Base-by-base conservation (phyloP, 192 early-diverging fungal species). In the Umbelopsis ramanniana region DNA sequence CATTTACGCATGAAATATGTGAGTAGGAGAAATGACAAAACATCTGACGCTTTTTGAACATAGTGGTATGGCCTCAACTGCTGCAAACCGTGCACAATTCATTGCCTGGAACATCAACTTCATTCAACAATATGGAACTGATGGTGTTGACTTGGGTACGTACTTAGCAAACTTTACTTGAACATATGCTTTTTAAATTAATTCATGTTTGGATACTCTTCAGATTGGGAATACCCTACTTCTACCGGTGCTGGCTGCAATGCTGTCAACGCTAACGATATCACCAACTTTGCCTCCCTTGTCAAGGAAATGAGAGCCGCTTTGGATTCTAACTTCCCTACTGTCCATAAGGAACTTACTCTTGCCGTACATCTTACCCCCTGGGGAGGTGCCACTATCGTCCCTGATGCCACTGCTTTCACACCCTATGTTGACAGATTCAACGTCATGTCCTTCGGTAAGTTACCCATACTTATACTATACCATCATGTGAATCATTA, bases 391-490 rank as follows among this genome's bases (percentile, higher is more conserved):
- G 48, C 48, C 40, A 46, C 46, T 17, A 69, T 69, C 21, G 67
- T 69, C 45, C 29, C 23, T 46, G 67, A 52, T 35, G 67, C 67
- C 46, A 69, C 67, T 0, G 81, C 63, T 24, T 89, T 84, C 71
- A 81, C 78, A 0, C 48, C 55, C 8, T 47, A 67, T 29, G 78
- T 90, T 43, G 86, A 87, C 69, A 82, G 77, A 22, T 75, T 90
- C 76, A 81, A 87, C 14, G 53, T 88, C 43, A 88, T 89, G 87
- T 71, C 78, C 26, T 90, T 88, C 71, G 89, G 89, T 74, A 82
- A 63, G 26, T 35, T 63, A 11, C 40, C 1, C 0, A 43, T 43
- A 12, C 40, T 43, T 43, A 12, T 43, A 1, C 11, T 43, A 43
- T 12, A 7, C 11, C 0, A 11, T 43, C 11, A 43, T 11, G 6